Evolutionary conservation across 2,329 filamentous ascomycete species (phyloP), one percentile per base, ranked within the genome.

Genomic region (Pestalotiopsis sp.): DNA sequence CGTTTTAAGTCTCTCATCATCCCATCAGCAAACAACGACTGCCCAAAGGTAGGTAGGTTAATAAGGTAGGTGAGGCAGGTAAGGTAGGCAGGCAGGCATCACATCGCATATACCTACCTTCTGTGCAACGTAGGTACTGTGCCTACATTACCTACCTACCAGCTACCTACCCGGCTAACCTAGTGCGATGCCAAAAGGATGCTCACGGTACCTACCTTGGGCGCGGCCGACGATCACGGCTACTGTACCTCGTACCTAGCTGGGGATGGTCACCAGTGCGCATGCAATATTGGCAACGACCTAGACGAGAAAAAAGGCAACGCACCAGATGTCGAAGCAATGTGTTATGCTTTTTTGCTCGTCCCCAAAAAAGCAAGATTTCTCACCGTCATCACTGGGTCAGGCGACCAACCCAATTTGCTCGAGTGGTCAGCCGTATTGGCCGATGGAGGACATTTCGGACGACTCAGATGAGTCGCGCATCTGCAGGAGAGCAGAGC

Each of bases 391-490:
- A 71, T 70, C 74, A 71, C 45, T 52, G 31, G 74, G 75, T 78
- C 74, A 78, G 74, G 75, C 75, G 76, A 76, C 31, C 59, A 62
- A 62, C 76, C 74, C 70, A 71, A 77, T 76, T 74, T 74, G 74
- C 76, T 72, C 70, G 73, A 74, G 73, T 75, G 71, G 73, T 73
- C 71, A 74, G 74, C 73, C 73, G 75, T 74, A 76, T 76, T 77
- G 76, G 76, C 74, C 77, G 73, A 74, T 72, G 71, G 69, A 64
- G 66, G 71, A 71, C 70, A 67, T 74, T 69, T 71, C 71, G 36
- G 66, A 68, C 59, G 61, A 59, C 66, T 64, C 59, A 72, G 72
- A 71, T 73, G 72, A 72, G 72, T 68, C 74, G 72, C 69, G 70
- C 74, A 76, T 73, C 74, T 77, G 74, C 76, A 77, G 73, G 71